A percentile compares a stretch with the other conserved stretches of the same genome.
phyloP scores from a whole-genome alignment of 176 grass and related monocot genomes.

The Sorghum bicolor region Sorghum_bicolor_NCBIv3 NC_012872.2:47921001-47921500 shows the following conservation, averaged over 20 bases:
- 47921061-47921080: not conserved
- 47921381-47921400: conserved; percentile 93
- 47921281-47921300: conserved; percentile 32
- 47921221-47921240: conserved; percentile 2
- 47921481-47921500: not conserved
- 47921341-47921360: conserved; percentile 88
- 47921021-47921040: not conserved
- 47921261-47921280: conserved; percentile 22
- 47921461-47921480: not conserved
- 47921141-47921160: not conserved
- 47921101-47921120: not conserved
- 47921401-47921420: conserved; percentile 86
- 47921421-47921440: conserved; percentile 52
- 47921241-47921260: conserved; percentile 11
- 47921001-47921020: not conserved
- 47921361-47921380: conserved; percentile 62
- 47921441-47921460: conserved; percentile 10
- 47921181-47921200: not conserved
- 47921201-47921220: not conserved
- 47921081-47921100: conserved; percentile 9
- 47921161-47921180: not conserved
- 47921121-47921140: not conserved
- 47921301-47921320: conserved; percentile 94
- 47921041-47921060: conserved; percentile 2
- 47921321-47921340: conserved; percentile 91